phyloP scores from a whole-genome alignment of 306 rosid genomes.

The Prunus padus region DNA sequence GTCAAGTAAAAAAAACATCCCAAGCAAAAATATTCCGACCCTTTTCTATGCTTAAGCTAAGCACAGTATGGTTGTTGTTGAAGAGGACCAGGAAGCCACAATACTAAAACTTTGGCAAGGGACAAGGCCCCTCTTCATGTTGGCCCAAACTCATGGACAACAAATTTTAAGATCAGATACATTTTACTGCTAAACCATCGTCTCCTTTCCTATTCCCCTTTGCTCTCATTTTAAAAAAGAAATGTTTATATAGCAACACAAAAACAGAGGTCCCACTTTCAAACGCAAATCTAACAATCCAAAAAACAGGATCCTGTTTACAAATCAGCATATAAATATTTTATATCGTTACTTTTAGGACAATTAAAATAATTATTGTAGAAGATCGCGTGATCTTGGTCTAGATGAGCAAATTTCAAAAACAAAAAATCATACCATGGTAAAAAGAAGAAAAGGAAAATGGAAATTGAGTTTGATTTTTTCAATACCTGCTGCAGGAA shows the following conservation, averaged over 20 bases:
- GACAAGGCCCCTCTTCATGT: neutral
- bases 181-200: neutral
- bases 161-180: neutral
- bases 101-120: neutral
- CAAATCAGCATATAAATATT: neutral
- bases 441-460: neutral
- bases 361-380: neutral
- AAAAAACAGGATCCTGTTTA: neutral
- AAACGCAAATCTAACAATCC: neutral
- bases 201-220: neutral
- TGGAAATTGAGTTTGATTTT: neutral
- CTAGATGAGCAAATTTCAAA: neutral
- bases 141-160: neutral
- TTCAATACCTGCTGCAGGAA: constrained; percentile 75
- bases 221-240: neutral
- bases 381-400: neutral
- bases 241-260: neutral
- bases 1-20: neutral
- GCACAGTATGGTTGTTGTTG: neutral
- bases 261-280: neutral
- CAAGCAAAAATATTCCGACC: neutral
- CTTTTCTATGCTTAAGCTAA: neutral
- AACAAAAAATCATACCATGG: neutral
- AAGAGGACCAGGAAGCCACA: constrained; percentile 15
- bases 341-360: neutral